Evolutionary conservation across 2,329 filamentous ascomycete species (phyloP), one percentile per base, ranked within the genome.

Genomic region (Xylariaceae sp.): DNA sequence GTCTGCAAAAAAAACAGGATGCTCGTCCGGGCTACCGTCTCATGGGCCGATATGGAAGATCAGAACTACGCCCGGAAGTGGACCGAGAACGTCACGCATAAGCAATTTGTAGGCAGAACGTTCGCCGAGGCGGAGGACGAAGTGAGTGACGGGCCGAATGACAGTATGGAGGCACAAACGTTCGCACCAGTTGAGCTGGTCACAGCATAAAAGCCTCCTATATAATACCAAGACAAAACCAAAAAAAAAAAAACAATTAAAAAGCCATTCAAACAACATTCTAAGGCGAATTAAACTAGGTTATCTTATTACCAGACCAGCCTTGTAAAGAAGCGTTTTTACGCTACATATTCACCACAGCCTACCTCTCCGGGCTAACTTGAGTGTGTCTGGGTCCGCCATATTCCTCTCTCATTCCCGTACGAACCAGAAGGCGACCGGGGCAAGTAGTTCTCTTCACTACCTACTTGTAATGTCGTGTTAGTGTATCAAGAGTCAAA

Each of bases 61-160:
- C 71, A 67, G 55, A 68, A 73, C 34, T 76, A 73, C 56, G 80
- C 80, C 0, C 57, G 68, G 61, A 56, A 65, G 19, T 84, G 80
- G 80, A 67, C 80, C 6, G 57, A 62, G 6, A 84, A 83, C 53
- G 80, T 84, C 60, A 70, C 66, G n/a, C 80, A 84, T 60, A 66
- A 72, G 7, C 59, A 75, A 34, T 70, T 73, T 27, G 66, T 78
- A 30, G 63, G 71, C 3, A 57, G 54, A 1, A 4, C n/a, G 3
- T 5, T 63, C 8, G 56, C 50, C 52, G 37, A 9, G 26, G 8
- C 7, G 41, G 60, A 31, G 51, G 19, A 19, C 11, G 34, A 43
- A 46, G 49, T 39, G n/a, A 42, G 51, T 1, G 34, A 41, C 45
- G 9, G 8, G 47, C 30, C 32, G 35, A 37, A 5, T 7, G 12